Evolutionary conservation across 495 filamentous ascomycete species (phyloP).

Genomic region (Penicillium salamii): DNA sequence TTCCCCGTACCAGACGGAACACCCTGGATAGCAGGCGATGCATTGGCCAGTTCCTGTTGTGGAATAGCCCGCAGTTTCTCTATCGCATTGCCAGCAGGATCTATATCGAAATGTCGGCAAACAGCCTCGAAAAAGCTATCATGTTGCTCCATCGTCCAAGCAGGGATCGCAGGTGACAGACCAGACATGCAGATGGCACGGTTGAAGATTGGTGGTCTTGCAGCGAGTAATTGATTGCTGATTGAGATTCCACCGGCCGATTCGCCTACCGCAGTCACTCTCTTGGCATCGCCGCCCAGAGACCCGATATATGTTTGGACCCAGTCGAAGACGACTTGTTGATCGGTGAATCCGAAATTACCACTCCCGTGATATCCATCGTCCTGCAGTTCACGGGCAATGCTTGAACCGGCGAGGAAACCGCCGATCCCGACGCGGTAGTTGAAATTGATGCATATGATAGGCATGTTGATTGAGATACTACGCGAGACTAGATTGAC

Average conservation of each 20-base stretch:
- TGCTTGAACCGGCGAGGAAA: slow-evolving; percentile 22
- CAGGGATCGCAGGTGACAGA: slow-evolving; percentile 17
- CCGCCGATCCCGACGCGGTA: slow-evolving; percentile 31
- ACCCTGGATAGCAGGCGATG: slow-evolving; percentile 25
- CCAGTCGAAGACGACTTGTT: slow-evolving; percentile 31
- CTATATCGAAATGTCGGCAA: slow-evolving; percentile 23
- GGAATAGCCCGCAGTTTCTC: slow-evolving; percentile 21
- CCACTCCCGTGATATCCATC: slow-evolving; percentile 23
- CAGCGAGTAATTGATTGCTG: slow-evolving; percentile 50
- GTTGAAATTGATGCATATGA: slow-evolving; percentile 29
- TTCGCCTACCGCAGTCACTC: slow-evolving; percentile 62
- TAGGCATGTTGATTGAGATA: slow-evolving; percentile 15
- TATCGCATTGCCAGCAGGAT: slow-evolving; percentile 10
- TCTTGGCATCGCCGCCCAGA: slow-evolving; percentile 62
- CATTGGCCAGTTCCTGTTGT: slow-evolving; percentile 28
- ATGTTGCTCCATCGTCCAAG: slow-evolving; percentile 27
- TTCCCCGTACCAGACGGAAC: slow-evolving; percentile 25
- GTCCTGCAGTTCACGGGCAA: slow-evolving; percentile 16
- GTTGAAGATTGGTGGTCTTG: slow-evolving; percentile 18
- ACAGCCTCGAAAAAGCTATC: slow-evolving; percentile 18
- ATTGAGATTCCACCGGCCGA: slow-evolving; percentile 65
- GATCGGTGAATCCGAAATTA: slow-evolving; percentile 35
- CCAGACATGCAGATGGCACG: slow-evolving; percentile 32
- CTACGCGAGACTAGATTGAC: slow-evolving; percentile 28
- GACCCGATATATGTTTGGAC: slow-evolving; percentile 42